phyloP scores from a whole-genome alignment of 2,329 filamentous ascomycete genomes.

The Sporothrix variecibatus region DNA sequence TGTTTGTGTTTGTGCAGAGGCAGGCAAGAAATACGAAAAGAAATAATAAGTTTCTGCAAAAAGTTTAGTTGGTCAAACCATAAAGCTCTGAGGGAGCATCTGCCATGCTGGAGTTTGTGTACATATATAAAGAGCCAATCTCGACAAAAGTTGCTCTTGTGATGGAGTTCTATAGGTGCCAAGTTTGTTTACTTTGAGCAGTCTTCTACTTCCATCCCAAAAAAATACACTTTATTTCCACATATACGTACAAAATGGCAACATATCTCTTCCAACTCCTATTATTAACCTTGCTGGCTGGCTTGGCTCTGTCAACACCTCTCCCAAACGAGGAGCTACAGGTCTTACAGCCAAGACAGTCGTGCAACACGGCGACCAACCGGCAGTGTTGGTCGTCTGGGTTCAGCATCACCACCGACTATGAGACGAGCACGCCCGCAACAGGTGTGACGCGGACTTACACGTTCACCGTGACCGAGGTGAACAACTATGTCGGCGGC shows the following conservation, averaged over 20 bases:
- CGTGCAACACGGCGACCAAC: slow-evolving; percentile 28
- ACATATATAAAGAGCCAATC: no score
- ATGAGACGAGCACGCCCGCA: slow-evolving; percentile 28
- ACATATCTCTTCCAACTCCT: not conserved
- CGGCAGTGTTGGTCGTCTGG: slow-evolving; percentile 32
- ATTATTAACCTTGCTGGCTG: not conserved
- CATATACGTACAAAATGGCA: not conserved
- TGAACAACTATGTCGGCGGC: slow-evolving; percentile 30
- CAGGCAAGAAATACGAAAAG: not conserved
- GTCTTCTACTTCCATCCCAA: no score
- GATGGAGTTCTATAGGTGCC: no score
- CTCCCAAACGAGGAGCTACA: not conserved
- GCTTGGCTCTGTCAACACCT: not conserved
- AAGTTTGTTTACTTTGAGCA: no score
- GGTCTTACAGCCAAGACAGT: slow-evolving; percentile 7
- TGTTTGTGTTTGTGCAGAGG: not conserved
- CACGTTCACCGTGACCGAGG: slow-evolving; percentile 30
- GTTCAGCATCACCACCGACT: slow-evolving; percentile 34
- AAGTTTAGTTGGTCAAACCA: no score
- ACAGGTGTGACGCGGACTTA: slow-evolving; percentile 31
- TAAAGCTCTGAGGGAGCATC: no score
- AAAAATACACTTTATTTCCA: no score
- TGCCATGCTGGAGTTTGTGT: no score
- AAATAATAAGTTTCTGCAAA: not conserved
- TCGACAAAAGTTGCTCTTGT: no score